Percentiles rank a stretch among this genome's conserved stretches.
These are phyloP conservation scores for Coemansia sp. DNA, from an alignment of 192 early-diverging fungal species.

Conservation along the genomic window DNA sequence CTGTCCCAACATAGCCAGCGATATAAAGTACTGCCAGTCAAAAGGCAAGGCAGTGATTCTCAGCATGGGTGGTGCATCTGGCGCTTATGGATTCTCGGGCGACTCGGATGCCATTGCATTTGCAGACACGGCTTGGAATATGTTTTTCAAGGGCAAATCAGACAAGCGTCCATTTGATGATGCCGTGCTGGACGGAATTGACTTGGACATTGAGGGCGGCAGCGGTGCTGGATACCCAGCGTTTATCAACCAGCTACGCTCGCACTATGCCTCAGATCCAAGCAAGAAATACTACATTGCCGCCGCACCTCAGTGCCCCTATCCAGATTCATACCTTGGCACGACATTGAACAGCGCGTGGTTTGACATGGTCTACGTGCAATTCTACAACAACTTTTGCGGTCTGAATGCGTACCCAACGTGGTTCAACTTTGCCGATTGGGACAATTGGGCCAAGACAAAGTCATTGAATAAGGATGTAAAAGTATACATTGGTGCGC, in stretches of 20 bases:
- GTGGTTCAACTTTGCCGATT: slow-evolving; percentile 60
- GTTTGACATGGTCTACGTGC: slow-evolving; percentile 66
- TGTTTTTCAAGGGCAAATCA: slow-evolving; percentile 61
- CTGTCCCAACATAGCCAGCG: slow-evolving; percentile 60
- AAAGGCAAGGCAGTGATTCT: slow-evolving; percentile 65
- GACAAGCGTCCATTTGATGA: slow-evolving; percentile 59
- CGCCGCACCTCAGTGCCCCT: slow-evolving; percentile 65
- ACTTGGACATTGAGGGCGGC: slow-evolving; percentile 61
- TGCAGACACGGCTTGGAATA: slow-evolving; percentile 62
- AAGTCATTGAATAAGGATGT: slow-evolving; percentile 60
- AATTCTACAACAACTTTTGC: slow-evolving; percentile 75
- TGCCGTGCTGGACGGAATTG: slow-evolving; percentile 18
- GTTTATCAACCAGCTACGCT: slow-evolving; percentile 54
- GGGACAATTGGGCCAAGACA: slow-evolving; percentile 68
- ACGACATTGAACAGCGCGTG: slow-evolving; percentile 57
- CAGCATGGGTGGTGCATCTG: slow-evolving; percentile 67
- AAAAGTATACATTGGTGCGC: slow-evolving; percentile 58
- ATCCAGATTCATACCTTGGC: slow-evolving; percentile 57
- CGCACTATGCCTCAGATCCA: slow-evolving; percentile 50
- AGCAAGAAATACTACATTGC: slow-evolving; percentile 60
- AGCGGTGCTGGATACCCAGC: slow-evolving; percentile 46
- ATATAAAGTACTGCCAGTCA: slow-evolving; percentile 67
- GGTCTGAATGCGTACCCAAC: slow-evolving; percentile 52
- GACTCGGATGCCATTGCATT: slow-evolving; percentile 48
- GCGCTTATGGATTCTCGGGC: slow-evolving; percentile 56